Base-by-base conservation (phyloP, 148 eudicot genomes). In the Rheum nobile region DNA sequence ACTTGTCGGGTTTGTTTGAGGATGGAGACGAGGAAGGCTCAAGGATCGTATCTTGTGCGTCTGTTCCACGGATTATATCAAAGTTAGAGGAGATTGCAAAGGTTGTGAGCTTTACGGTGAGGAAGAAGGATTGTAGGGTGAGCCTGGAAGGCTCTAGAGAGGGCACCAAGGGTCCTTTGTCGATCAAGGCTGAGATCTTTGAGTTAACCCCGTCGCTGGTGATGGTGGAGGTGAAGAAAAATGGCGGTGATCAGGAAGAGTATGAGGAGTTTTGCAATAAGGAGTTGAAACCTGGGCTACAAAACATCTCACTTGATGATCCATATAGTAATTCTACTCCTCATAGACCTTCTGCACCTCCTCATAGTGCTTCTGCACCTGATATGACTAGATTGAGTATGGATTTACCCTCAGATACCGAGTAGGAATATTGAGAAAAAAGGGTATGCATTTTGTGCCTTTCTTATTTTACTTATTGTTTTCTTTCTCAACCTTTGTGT, bases 61-160 rank as follows among this genome's bases (percentile, higher is more conserved):
- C 94, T 0, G 94, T 91, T 8, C 72, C 87, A 50, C 86, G 79
- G 42, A 89, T 91, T 6, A 88, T 91, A 48, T 82, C 88, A 0
- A 91, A 89, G 46, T 68, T 91, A 80, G 97, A 91, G 80, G 97
- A 91, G 78, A 89, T 91, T 74, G 97, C 94, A 0, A 88, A 86
- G 74, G 83, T 85, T 71, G 92, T 89, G 72, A 84, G 89, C 32
- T 91, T 91, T 44, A 77, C 85, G 0, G 90, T 91, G 32, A 85
- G 97, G 83, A 91, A 86, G 74, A 89, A 86, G 86, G 94, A 89
- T 75, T 91, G 83, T 67, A 84, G 80, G 73, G 89, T 91, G 79
- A 91, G 86, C 38, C 75, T 91, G 63, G 97, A 91, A 73, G 97
- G 97, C 8, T 79, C 90, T 0, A 86, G 78, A 28, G 90, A 89